Evolutionary conservation across 1,284 basidiomycete genomes (phyloP), one percentile per base, ranked within the genome.

Genomic region (Agroathelia rolfsii): DNA sequence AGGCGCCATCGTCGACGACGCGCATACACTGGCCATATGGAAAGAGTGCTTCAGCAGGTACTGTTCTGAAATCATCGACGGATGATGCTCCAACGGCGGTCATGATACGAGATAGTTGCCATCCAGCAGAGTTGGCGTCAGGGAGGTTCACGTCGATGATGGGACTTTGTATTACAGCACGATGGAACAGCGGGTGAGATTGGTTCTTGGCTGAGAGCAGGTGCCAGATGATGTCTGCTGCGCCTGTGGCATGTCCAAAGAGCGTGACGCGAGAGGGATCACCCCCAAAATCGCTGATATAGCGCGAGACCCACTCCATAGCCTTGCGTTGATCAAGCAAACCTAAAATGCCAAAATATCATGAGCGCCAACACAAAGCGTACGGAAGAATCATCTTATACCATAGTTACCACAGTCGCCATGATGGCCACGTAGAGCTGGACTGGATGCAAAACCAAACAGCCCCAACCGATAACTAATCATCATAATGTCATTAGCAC

Each of bases 321-420:
- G 76, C 80, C 32, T 53, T 63, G 27, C 71, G 66, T 50, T 85
- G 82, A 52, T 85, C 81, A 21, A 68, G 68, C 14, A 85, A 60
- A 34, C 77, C 76, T 79, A 41, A 18, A 27, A 36, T 25, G 31
- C 27, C 12, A 24, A 32, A 7, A 20, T 32, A 35, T 27, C 24
- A 34, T 29, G 10, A 9, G 3, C 6, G 33, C 27, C 37, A 35
- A 28, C 21, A 24, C 28, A n/a, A 31, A 33, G 3, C 14, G 20
- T 20, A 28, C 14, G 24, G 21, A 22, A 32, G 28, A 30, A 36
- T 36, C 15, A 16, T 18, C 21, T 55, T 64, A 23, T 45, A 72
- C 79, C 80, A 45, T 80, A 84, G 54, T 84, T 84, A 13, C 80
- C 80, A n/a, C n/a, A n/a, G 12, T 73, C 72, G n/a, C 78, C 80